Base-by-base conservation (phyloP, 352 stramenopile genomes). In the Globisporangium alternatum region DNA sequence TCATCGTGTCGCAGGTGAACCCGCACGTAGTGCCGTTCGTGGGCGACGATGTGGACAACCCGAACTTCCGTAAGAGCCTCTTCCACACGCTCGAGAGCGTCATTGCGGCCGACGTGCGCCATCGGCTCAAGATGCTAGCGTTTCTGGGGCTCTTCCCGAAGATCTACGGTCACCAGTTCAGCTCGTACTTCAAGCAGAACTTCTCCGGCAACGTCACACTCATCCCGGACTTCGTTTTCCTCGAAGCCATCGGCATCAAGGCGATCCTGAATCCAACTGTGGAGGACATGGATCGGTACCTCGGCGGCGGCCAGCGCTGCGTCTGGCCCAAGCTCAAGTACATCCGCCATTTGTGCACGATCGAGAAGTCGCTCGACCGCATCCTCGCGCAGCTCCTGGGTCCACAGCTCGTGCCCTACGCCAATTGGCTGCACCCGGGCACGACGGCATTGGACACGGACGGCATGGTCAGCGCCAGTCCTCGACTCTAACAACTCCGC, bases 141-240 rank as follows among this genome's bases (percentile, higher is more conserved):
- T 86, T 93, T 58, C 67, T 98, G 4, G 91, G 93, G 0, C 68
- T 98, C n/a, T 96, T 93, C 55, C 78, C 88, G 2, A 85, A 81
- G 65, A 87, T 89, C 56, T 88, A 90, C 60, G 81, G 77, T 4
- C 91, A 98, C 70, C 79, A 88, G 56, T 84, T 84, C 63, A 88
- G 77, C 56, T 83, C 70, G 51, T 89, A 77, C 56, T 78, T 97
- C 75, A 87, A 91, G 52, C 93, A 98, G 78, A 97, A 98, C 66
- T 99, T 99, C 72, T 96, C 97, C 54, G 97, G 96, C 28, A 97
- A 98, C 74, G 90, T 99, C 54, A 99, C 96, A 19, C 78, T 99
- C 56, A 96, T 97, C 77, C 78, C 88, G 8, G 86, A 91, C 41
- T 92, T 98, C 61, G 75, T 95, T 54, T 91, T 90, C 49, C 63